These are phyloP conservation scores for Ambispora gerdemannii DNA, from an alignment of 192 early-diverging fungal species.

Conservation along the genomic window DNA sequence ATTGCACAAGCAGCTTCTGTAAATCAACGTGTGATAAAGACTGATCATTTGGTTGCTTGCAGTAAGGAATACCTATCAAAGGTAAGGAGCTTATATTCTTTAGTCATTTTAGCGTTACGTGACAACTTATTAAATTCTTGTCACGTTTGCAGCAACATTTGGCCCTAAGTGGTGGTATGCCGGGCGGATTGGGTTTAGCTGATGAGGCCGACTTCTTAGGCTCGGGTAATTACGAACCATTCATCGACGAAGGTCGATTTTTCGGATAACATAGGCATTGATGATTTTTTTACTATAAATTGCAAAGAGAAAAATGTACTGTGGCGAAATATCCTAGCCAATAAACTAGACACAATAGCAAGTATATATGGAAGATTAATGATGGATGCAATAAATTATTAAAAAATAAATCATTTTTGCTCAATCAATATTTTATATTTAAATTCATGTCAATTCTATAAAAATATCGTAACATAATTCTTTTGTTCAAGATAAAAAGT, in stretches of 20 bases:
- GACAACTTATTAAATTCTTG: not conserved
- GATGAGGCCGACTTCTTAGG: slow-evolving; percentile 2
- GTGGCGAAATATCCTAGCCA: no score
- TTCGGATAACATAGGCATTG: not conserved
- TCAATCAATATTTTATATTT: no score
- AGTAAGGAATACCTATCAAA: slow-evolving; percentile 29
- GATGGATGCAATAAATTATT: no score
- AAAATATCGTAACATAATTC: no score
- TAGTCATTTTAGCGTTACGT: not conserved
- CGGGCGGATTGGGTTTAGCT: not conserved
- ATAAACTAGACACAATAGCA: no score
- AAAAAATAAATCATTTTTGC: no score
- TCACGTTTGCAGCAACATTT: not conserved
- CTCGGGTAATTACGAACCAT: not conserved
- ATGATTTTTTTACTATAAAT: no score
- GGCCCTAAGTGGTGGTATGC: not conserved
- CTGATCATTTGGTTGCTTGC: slow-evolving; percentile 11
- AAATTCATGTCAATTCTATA: no score
- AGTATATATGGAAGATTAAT: no score
- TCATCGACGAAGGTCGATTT: not conserved
- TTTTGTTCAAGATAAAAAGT: not conserved
- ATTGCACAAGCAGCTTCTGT: slow-evolving; percentile 38
- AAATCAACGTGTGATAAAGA: slow-evolving; percentile 25
- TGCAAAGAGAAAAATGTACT: no score
- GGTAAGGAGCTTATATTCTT: not conserved